Evolutionary conservation across 257 asterid species (phyloP).

Genomic region (Solanum chmielewskii): DNA sequence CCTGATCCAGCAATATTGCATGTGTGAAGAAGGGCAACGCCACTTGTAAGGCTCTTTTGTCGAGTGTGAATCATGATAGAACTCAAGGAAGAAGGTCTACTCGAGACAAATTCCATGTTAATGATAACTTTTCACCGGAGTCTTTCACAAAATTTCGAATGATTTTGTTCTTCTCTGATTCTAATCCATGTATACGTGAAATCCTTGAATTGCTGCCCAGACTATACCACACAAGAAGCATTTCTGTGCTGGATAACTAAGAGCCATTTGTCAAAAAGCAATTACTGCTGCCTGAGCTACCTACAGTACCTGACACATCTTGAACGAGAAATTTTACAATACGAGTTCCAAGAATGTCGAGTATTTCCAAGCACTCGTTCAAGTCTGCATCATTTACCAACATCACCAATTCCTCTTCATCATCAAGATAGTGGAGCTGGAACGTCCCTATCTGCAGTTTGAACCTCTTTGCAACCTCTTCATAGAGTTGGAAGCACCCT

Average conservation of each 20-base stretch:
- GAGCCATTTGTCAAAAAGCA: constrained; percentile 35
- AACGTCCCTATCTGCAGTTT: constrained; percentile 48
- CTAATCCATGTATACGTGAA: not conserved
- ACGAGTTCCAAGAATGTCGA: constrained; percentile 42
- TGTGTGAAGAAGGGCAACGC: not conserved
- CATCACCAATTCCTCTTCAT: constrained; percentile 94
- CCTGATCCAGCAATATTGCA: not conserved
- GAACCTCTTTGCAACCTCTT: constrained; percentile 70
- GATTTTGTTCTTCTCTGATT: not conserved
- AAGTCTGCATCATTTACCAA: constrained; percentile 75
- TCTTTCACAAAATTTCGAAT: not conserved
- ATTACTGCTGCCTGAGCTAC: constrained; percentile 75
- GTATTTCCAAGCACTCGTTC: constrained; percentile 63
- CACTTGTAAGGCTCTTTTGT: not conserved
- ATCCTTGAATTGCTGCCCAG: not conserved
- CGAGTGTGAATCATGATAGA: not conserved
- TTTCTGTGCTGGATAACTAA: not conserved
- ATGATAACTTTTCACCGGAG: not conserved
- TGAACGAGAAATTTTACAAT: constrained; percentile 53
- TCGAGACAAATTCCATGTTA: not conserved
- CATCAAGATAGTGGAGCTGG: constrained; percentile 81
- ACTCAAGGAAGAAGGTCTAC: not conserved
- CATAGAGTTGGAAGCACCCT: constrained; percentile 50
- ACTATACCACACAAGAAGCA: not conserved
- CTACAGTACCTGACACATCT: constrained; percentile 39